Evolutionary conservation across 2,329 filamentous ascomycete genomes (phyloP).

Genomic region (Phoma sp.): DNA sequence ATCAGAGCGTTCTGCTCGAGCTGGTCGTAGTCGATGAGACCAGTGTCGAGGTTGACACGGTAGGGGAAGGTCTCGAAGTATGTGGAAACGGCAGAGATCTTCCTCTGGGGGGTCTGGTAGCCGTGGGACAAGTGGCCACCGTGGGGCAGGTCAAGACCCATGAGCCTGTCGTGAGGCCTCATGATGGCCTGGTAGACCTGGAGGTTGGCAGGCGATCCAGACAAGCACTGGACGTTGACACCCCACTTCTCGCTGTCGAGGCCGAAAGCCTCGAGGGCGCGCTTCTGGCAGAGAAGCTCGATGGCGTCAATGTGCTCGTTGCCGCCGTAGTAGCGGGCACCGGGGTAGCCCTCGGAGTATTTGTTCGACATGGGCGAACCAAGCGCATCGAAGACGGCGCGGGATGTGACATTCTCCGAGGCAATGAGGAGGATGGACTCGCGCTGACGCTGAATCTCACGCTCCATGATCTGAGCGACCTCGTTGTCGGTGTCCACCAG

Average conservation of each 20-base stretch:
- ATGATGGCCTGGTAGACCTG: conserved; percentile 98
- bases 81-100: conserved; percentile 98
- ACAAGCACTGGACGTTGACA: conserved; percentile 88
- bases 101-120: conserved; percentile 94
- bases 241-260: conserved; percentile 89
- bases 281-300: conserved; percentile 86
- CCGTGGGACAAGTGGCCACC: conserved; percentile 95
- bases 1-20: conserved; percentile 85
- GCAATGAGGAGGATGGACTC: conserved; percentile 80
- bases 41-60: conserved; percentile 85
- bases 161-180: conserved; percentile 91
- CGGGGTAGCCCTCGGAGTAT: conserved; percentile 97
- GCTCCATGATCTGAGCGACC: conserved; percentile 95
- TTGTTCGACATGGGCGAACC: conserved; percentile 75
- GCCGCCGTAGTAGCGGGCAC: conserved; percentile 93
- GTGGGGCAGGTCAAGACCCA: conserved; percentile 94
- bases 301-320: conserved; percentile 95
- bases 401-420: conserved; percentile 51
- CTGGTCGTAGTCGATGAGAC: conserved; percentile 92
- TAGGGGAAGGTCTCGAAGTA: conserved; percentile 99
- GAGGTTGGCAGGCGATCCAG: conserved; percentile 92
- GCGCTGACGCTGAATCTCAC: conserved; percentile 94
- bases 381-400: conserved; percentile 54
- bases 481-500: conserved; percentile 90
- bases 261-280: conserved; percentile 86